These are phyloP conservation scores for Syncephalis plumigaleata DNA, from an alignment of 371 early-diverging fungal genomes.

Conservation along the genomic window DNA sequence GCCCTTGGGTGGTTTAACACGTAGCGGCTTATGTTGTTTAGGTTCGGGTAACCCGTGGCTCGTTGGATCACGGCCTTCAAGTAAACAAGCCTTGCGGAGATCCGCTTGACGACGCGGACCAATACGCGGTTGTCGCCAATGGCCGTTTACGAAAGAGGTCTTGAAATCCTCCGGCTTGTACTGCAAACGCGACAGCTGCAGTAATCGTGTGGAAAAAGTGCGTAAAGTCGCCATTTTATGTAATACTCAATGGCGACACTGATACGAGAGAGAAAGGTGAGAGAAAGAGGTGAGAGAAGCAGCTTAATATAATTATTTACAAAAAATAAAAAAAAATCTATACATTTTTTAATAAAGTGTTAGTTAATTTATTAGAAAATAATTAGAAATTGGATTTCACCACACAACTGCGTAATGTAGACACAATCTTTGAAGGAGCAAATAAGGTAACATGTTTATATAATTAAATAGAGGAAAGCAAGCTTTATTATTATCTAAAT, in stretches of 20 bases:
- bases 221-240: not conserved
- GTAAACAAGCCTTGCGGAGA: slow-evolving; percentile 21
- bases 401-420: too few species aligned
- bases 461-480: too few species aligned
- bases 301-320: too few species aligned
- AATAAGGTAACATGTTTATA: too few species aligned
- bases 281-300: too few species aligned
- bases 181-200: not conserved
- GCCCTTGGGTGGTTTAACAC: slow-evolving; percentile 24
- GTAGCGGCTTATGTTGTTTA: slow-evolving; percentile 10
- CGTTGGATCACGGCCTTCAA: slow-evolving; percentile 14
- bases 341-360: too few species aligned
- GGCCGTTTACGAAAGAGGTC: slow-evolving; percentile 12
- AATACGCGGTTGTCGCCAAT: slow-evolving; percentile 17
- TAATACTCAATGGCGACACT: not conserved
- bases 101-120: slow-evolving; percentile 22
- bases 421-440: too few species aligned
- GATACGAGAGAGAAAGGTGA: not conserved
- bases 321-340: too few species aligned
- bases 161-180: not conserved
- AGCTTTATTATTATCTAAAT: too few species aligned
- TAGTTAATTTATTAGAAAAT: too few species aligned
- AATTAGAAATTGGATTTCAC: too few species aligned
- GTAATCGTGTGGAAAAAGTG: not conserved
- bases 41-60: slow-evolving; percentile 18